phyloP scores from a whole-genome alignment of 2,329 filamentous ascomycete species.

The Uncinocarpus reesii region DNA sequence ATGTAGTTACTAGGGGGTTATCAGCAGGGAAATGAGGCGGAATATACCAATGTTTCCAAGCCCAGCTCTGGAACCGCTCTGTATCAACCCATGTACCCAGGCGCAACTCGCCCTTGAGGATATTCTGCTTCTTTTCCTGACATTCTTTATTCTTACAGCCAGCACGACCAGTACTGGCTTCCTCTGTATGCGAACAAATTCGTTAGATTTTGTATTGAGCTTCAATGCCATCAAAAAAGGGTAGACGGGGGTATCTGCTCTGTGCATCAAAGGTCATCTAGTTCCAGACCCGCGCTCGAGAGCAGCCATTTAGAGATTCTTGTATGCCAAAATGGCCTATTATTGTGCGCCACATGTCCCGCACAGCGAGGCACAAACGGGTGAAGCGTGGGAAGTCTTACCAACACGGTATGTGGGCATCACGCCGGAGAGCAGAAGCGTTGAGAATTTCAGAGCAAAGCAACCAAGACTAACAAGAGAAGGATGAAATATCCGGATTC shows the following conservation, averaged over 20 bases:
- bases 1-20: neutral
- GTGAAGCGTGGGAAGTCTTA: conserved; percentile 5
- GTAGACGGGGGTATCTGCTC: neutral
- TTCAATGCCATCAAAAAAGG: neutral
- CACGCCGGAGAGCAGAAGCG: neutral
- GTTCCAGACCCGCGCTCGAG: neutral
- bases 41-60: conserved; percentile 75
- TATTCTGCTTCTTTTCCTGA: conserved; percentile 59
- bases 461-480: no score
- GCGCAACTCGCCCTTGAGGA: conserved; percentile 67
- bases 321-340: neutral
- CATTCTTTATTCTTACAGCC: conserved; percentile 64
- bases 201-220: conserved; percentile 3
- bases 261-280: neutral
- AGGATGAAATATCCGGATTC: neutral
- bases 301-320: neutral
- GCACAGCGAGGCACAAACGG: neutral
- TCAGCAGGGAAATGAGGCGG: neutral
- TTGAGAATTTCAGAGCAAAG: neutral
- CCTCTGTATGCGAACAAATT: conserved; percentile 45
- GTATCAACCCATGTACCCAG: conserved; percentile 63
- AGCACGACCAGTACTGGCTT: conserved; percentile 60
- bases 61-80: conserved; percentile 52
- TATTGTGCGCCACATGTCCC: neutral
- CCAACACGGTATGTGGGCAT: conserved; percentile 19